Evolutionary conservation across 177 flowering plant species (phyloP), one percentile per base, ranked within the genome.

Genomic region (Vitis hybrid): DNA sequence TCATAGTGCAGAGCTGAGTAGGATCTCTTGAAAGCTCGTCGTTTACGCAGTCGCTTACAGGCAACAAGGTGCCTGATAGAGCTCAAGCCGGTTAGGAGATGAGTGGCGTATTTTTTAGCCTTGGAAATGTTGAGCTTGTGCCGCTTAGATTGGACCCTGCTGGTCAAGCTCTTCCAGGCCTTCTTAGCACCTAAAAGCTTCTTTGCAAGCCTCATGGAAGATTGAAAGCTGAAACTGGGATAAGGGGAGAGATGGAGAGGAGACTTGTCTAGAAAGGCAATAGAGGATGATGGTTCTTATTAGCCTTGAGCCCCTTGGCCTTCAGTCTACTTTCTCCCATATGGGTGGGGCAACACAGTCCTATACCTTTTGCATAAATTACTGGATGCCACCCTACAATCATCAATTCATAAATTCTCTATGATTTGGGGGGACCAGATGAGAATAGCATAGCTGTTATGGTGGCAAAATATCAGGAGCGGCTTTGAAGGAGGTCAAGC

Each of bases 91-190:
- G 52, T 64, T 70, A 80, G 70, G 18, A 63, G 73, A 11, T 62
- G 63, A 16, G 72, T 64, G 69, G 84, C 67, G 40, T 75, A 70
- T 65, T 74, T 80, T 66, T 80, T 66, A 67, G 82, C 24, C 61
- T 76, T 83, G 24, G 88, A 74, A 32, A 62, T 62, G 62, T 77
- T 75, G 70, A 86, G 78, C 48, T 72, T 84, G 51, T 73, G 74
- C 11, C 84, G 74, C 19, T 82, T 86, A 30, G 82, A 75, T 48
- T 79, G 78, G 8, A 90, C 65, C 30, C 61, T 76, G 67, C 61
- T 64, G 67, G 87, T 76, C 73, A 89, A 69, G 70, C 74, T 66
- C 78, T 79, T 89, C 92, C 87, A 91, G 2, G 80, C 83, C 73
- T 70, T 86, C 51, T 65, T 79, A 10, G 83, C 84, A 1, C 82